Conservation (phyloP, 2,329 filamentous ascomycete genomes). For the Fusarium staphyleae region DNA sequence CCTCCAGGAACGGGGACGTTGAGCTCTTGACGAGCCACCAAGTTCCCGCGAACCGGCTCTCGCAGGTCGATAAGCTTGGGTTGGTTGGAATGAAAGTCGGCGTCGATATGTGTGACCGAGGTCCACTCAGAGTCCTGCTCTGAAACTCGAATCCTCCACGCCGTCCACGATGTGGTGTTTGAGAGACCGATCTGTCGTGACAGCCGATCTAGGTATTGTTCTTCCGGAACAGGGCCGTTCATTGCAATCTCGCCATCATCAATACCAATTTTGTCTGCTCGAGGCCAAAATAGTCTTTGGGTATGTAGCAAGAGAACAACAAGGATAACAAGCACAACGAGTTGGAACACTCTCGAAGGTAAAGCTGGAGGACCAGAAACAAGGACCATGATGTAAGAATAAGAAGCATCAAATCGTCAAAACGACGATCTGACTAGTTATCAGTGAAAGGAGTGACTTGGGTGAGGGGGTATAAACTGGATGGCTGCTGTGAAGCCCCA, state of each 20-base stretch:
- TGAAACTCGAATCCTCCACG: constrained; percentile 44
- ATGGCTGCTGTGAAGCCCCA: constrained; percentile 21
- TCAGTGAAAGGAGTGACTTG: constrained; percentile 38
- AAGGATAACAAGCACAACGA: constrained; percentile 39
- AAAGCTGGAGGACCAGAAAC: constrained; percentile 35
- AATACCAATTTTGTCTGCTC: constrained; percentile 1
- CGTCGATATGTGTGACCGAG: constrained; percentile 42
- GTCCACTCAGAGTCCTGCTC: constrained; percentile 40
- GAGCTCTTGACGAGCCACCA: constrained; percentile 44
- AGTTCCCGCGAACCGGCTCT: constrained; percentile 34
- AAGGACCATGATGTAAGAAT: constrained; percentile 38
- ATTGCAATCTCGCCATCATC: constrained; percentile 23
- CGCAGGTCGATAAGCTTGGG: constrained; percentile 41
- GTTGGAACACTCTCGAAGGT: constrained; percentile 33
- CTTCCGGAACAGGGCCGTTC: constrained; percentile 40
- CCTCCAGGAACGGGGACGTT: constrained; percentile 46
- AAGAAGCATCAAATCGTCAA: constrained; percentile 12
- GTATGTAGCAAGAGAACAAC: constrained; percentile 37
- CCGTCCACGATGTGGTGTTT: constrained; percentile 45
- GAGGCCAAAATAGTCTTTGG: constrained; percentile 21
- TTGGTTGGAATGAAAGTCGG: constrained; percentile 44
- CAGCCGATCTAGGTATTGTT: constrained; percentile 44
- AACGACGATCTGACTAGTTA: constrained; percentile 10
- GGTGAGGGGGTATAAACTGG: constrained; percentile 28
- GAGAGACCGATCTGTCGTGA: constrained; percentile 41